Percentiles rank a stretch among this genome's conserved stretches.
Conservation (phyloP, 345 rosid genomes). For the Camelina hispida region DNA sequence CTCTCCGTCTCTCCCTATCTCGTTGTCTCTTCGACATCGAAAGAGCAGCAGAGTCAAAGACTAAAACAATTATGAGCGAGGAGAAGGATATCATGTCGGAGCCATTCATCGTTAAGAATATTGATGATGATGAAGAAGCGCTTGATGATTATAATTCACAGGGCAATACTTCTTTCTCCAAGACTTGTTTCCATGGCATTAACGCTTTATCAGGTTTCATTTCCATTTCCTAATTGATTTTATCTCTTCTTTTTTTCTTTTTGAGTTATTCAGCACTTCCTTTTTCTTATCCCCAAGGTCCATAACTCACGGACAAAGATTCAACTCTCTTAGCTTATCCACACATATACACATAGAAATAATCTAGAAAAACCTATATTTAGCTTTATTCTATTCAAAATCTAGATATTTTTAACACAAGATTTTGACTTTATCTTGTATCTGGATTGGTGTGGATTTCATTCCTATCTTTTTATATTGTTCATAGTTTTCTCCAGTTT, state of each 20-base stretch:
- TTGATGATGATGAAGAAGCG: slow-evolving; percentile 41
- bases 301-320: slow-evolving; percentile 28
- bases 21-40: slow-evolving; percentile 11
- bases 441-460: slow-evolving; percentile 26
- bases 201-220: slow-evolving; percentile 72
- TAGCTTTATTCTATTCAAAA: neutral
- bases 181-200: slow-evolving; percentile 66
- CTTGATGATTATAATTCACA: slow-evolving; percentile 21
- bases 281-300: slow-evolving; percentile 28
- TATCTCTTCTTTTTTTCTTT: neutral
- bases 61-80: slow-evolving; percentile 27
- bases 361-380: neutral
- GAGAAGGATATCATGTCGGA: slow-evolving; percentile 27
- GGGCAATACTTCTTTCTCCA: slow-evolving; percentile 53
- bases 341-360: neutral
- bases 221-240: neutral
- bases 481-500: neutral
- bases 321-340: slow-evolving; percentile 32
- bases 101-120: slow-evolving; percentile 44
- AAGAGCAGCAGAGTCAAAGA: slow-evolving; percentile 18
- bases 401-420: slow-evolving; percentile 14
- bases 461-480: neutral
- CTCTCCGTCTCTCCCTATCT: slow-evolving; percentile 17
- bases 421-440: slow-evolving; percentile 24
- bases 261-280: slow-evolving; percentile 8